Evolutionary conservation across 1,284 basidiomycete species (phyloP).

Genomic region (Coniferiporia weirii): DNA sequence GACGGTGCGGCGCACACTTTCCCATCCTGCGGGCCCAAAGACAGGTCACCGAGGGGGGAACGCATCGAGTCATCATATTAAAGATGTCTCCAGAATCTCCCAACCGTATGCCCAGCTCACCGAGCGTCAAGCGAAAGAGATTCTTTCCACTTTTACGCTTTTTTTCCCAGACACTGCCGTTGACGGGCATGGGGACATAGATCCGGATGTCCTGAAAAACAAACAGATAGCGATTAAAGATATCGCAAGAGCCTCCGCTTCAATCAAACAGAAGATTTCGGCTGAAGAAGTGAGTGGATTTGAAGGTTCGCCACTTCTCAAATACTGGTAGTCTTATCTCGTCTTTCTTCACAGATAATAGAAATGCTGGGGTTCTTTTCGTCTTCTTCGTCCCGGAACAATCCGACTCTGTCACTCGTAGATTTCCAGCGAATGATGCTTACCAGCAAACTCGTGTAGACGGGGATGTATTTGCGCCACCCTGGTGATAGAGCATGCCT

Average conservation of each 20-base stretch:
- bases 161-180: slow-evolving; percentile 51
- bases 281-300: slow-evolving; percentile 53
- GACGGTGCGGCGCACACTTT: background rate
- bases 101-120: slow-evolving; percentile 33
- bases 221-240: slow-evolving; percentile 61
- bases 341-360: slow-evolving; percentile 43
- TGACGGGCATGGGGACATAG: slow-evolving; percentile 15
- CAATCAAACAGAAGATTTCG: slow-evolving; percentile 64
- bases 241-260: slow-evolving; percentile 47
- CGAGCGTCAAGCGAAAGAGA: slow-evolving; percentile 47
- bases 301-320: background rate
- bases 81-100: background rate
- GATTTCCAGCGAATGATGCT: slow-evolving; percentile 75
- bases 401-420: slow-evolving; percentile 49
- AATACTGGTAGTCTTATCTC: slow-evolving; percentile 5
- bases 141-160: slow-evolving; percentile 53
- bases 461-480: too few species aligned
- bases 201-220: slow-evolving; percentile 37
- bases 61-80: background rate
- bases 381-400: slow-evolving; percentile 45
- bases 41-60: background rate
- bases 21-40: background rate
- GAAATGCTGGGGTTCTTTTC: slow-evolving; percentile 75
- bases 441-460: slow-evolving; percentile 38
- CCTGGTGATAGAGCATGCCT: too few species aligned